Percentiles rank a stretch among this genome's conserved stretches.
phyloP scores from a whole-genome alignment of 805 yeast genomes.

The Brettanomyces naardenensis region DNA sequence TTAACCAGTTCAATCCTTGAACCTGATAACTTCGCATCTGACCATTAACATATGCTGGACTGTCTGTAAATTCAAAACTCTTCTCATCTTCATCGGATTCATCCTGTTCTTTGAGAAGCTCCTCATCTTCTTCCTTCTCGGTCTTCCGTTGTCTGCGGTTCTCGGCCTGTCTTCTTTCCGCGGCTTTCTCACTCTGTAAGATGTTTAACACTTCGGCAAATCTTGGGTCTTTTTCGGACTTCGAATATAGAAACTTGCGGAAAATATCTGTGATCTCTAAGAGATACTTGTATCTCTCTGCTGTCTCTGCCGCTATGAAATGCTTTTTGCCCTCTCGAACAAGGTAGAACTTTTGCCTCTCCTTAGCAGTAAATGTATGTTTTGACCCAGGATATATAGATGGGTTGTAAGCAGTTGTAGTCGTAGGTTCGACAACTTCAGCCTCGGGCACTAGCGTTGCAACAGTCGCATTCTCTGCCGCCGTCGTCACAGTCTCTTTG shows the following conservation, averaged over 20 bases:
- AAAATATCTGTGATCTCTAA: slow-evolving; percentile 59
- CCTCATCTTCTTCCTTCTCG: slow-evolving; percentile 67
- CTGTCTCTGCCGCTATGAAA: slow-evolving; percentile 51
- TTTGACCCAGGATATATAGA: slow-evolving; percentile 10
- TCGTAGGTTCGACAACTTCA: no score
- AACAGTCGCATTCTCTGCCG: no score
- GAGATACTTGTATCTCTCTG: slow-evolving; percentile 59
- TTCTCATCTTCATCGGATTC: slow-evolving; percentile 15
- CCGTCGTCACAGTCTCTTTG: no score
- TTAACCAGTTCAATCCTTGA: slow-evolving; percentile 76
- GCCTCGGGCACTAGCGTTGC: no score
- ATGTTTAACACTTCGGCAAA: slow-evolving; percentile 45
- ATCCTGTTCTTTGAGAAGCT: slow-evolving; percentile 53
- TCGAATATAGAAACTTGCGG: slow-evolving; percentile 58
- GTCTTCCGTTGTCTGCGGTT: slow-evolving; percentile 56
- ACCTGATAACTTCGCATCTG: slow-evolving; percentile 64
- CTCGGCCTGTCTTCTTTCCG: slow-evolving; percentile 9
- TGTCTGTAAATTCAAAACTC: slow-evolving; percentile 41
- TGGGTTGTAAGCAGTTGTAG: slow-evolving; percentile 6
- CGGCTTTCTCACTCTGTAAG: slow-evolving; percentile 15
- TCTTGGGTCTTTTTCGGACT: slow-evolving; percentile 53
- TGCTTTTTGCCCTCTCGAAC: slow-evolving; percentile 24
- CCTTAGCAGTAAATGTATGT: slow-evolving; percentile 6
- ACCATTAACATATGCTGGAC: slow-evolving; percentile 52
- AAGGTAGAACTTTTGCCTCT: slow-evolving; percentile 20